These are phyloP conservation scores for Aphanomyces astaci DNA, from an alignment of 352 stramenopile genomes.

Conservation along the genomic window DNA sequence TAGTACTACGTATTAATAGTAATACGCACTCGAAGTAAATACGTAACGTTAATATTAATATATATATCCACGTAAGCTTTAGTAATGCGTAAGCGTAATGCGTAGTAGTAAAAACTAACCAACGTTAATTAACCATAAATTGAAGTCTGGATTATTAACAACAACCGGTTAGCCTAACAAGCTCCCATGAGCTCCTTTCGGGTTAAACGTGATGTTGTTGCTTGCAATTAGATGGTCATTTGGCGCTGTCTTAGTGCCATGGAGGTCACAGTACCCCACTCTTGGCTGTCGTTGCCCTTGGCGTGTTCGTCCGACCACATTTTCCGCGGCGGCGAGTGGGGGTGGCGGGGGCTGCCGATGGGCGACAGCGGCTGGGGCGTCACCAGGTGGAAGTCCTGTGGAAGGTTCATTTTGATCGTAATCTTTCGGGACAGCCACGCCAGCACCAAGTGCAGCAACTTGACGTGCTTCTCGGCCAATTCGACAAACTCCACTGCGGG, in stretches of 20 bases:
- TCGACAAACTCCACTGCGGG: slow-evolving; percentile 67
- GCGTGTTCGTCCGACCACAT: not conserved
- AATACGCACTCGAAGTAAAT: no score
- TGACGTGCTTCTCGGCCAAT: slow-evolving; percentile 64
- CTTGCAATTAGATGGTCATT: not conserved
- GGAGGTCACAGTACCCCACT: not conserved
- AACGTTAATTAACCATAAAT: no score
- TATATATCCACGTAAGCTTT: no score
- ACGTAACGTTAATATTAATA: no score
- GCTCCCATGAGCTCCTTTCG: no score
- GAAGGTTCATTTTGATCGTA: slow-evolving; percentile 21
- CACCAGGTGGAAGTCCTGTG: slow-evolving; percentile 5
- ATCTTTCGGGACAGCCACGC: slow-evolving; percentile 70
- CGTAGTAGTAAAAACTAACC: no score
- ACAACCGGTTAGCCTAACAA: no score
- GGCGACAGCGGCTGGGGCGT: slow-evolving; percentile 1
- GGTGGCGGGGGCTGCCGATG: slow-evolving; percentile 15
- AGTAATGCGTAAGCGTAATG: no score
- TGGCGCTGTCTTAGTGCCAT: not conserved
- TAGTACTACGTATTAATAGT: no score
- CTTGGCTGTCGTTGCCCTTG: not conserved
- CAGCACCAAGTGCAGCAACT: slow-evolving; percentile 79
- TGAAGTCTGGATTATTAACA: no score
- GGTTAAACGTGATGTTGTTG: not conserved
- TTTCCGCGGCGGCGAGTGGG: not conserved